Evolutionary conservation across 2,329 filamentous ascomycete species (phyloP).

Genomic region (Zopfia rhizophila): DNA sequence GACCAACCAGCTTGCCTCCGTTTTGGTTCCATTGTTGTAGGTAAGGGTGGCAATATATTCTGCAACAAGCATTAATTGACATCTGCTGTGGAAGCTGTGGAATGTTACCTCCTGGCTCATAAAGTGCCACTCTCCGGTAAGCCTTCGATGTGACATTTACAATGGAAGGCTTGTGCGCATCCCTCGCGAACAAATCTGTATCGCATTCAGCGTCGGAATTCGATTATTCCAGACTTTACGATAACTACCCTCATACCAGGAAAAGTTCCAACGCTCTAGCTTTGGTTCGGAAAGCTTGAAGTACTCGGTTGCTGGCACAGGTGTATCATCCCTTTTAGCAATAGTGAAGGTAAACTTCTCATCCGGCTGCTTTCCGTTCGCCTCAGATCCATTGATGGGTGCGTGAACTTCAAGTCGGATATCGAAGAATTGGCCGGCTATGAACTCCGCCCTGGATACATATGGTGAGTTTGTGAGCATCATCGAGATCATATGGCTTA

Average conservation of each 20-base stretch:
- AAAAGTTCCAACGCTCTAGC: conserved; percentile 83
- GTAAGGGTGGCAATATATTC: conserved; percentile 79
- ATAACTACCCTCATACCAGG: conserved; percentile 76
- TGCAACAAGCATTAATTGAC: conserved; percentile 1
- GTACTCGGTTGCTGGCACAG: conserved; percentile 70
- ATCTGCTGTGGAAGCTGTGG: not conserved
- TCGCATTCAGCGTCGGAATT: conserved; percentile 10
- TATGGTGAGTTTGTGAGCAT: conserved; percentile 10
- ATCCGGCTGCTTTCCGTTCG: conserved; percentile 76
- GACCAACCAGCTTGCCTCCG: conserved; percentile 80
- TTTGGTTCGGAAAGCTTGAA: conserved; percentile 76
- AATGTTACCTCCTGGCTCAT: conserved; percentile 71
- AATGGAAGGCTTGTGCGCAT: conserved; percentile 73
- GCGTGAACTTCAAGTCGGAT: conserved; percentile 85
- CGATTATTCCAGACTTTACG: conserved; percentile 2
- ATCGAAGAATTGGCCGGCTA: conserved; percentile 85
- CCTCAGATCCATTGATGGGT: conserved; percentile 82
- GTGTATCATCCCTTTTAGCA: conserved; percentile 67
- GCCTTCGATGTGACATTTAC: conserved; percentile 85
- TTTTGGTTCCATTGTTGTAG: conserved; percentile 78
- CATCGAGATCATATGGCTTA: conserved; percentile 38
- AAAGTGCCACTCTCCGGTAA: conserved; percentile 78
- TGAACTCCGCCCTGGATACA: conserved; percentile 73
- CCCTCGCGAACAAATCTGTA: conserved; percentile 77
- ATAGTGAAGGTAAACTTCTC: conserved; percentile 80